Evolutionary conservation across 345 rosid species (phyloP), one percentile per base, ranked within the genome.

Genomic region (Citrus mangshanensis): DNA sequence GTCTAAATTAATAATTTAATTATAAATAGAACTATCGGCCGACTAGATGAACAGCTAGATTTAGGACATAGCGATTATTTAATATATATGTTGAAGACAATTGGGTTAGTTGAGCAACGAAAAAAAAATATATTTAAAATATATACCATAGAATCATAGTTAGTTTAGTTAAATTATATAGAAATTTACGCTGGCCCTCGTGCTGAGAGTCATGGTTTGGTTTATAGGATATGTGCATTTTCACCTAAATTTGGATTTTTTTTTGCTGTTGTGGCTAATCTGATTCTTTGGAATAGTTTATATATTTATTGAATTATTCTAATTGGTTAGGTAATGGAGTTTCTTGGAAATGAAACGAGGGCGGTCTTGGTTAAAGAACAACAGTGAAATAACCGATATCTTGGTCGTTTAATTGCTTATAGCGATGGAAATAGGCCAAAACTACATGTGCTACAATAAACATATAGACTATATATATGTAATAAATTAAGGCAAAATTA

Each of bases 261-360:
- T 68, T 19, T 56, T 42, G 5, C 13, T 59, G 4, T 58, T 68
- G 46, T 32, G 46, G 49, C 34, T 30, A 66, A 58, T 30, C 21
- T 28, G 77, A 74, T 74, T 68, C 30, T 42, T 71, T 68, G 28
- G 22, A 34, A 28, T 55, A 60, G 5, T 24, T 34, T 46, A 65
- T 37, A 64, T 37, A 38, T 35, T 54, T 6, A 27, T 3, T 59
- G 19, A 13, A 19, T 67, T 12, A 34, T 32, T n/a, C 6, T 42
- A 58, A 46, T 27, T n/a, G 61, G 30, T 3, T 80, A 13, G 55
- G 27, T 74, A 37, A 24, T n/a, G 28, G 24, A 55, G 49, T 63
- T 38, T 84, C 84, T 65, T 76, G 82, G 81, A 82, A 80, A 82
- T 82, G 79, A 55, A 82, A 77, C 62, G 40, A 64, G 59, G 63